phyloP scores from a whole-genome alignment of 2,329 filamentous ascomycete genomes.

The Fusarium sp. region DNA sequence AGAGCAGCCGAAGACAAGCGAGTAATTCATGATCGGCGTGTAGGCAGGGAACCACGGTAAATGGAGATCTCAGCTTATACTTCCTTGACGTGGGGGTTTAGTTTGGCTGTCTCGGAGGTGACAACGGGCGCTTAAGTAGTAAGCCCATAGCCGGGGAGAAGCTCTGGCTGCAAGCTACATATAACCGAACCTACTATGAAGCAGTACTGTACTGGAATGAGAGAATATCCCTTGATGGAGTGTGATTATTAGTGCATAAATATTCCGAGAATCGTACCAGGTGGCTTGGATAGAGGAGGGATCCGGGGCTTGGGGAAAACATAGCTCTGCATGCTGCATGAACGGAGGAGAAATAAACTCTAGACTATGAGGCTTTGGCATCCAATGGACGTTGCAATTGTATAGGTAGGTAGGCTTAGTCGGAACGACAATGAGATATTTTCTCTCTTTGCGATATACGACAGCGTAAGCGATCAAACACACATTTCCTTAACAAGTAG shows the following conservation, averaged over 20 bases:
- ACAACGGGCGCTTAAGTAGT: conserved; percentile 21
- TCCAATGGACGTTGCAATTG: not conserved
- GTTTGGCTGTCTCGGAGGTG: conserved; percentile 8
- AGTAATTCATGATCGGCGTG: conserved; percentile 17
- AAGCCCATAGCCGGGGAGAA: conserved; percentile 9
- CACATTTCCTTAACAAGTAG: conserved; percentile 1
- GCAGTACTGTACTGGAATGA: conserved; percentile 19
- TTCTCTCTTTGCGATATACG: conserved; percentile 1
- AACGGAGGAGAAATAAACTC: conserved; percentile 33
- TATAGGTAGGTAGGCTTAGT: conserved; percentile 3
- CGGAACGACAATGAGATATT: conserved; percentile 36
- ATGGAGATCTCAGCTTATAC: conserved; percentile 20
- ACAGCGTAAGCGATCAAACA: conserved; percentile 9
- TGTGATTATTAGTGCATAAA: conserved; percentile 16
- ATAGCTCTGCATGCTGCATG: conserved; percentile 15
- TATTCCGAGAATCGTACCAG: conserved; percentile 26
- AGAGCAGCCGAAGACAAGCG: conserved; percentile 20
- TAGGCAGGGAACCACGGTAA: not conserved
- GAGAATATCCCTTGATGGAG: conserved; percentile 11
- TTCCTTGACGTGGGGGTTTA: conserved; percentile 18
- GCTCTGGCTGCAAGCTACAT: not conserved
- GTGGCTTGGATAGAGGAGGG: conserved; percentile 22
- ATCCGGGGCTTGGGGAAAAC: not conserved
- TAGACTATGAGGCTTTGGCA: conserved; percentile 13
- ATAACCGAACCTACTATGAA: not conserved